Evolutionary conservation across 495 filamentous ascomycete genomes (phyloP), one percentile per base, ranked within the genome.

Genomic region (Cercophora newfieldiana): DNA sequence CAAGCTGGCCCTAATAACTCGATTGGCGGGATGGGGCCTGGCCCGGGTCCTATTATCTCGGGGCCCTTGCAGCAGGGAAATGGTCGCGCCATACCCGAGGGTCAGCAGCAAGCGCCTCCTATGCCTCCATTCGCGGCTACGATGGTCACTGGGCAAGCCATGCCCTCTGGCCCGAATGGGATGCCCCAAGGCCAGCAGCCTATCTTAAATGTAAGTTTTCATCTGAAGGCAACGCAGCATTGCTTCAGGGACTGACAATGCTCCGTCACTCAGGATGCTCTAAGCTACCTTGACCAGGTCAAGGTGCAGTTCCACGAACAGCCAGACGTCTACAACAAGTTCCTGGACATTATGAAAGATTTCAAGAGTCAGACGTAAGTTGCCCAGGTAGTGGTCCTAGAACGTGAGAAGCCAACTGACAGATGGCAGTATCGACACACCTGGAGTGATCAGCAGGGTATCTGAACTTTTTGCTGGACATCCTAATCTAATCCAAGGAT

Each of bases 261-360:
- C 14, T 63, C n/a, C 31, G 37, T 25, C 55, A 10, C 57, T n/a
- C 74, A 96, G 92, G 95, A 99, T 82, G 95, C 95, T 19, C 84
- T 99, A 16, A 97, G 92, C 76, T 99, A 99, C 75, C 85, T 99
- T 37, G 95, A 99, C 75, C 96, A 98, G 75, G 95, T 99, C 65
- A 99, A 99, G 78, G 94, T 97, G 54, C 93, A 97, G 69, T 99
- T 99, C 71, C 89, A 92, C 60, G 93, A 97, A 62, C 92, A 96
- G 69, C 94, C 95, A 8, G 96, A 99, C 75, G 95, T 99, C 1
- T 99, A 99, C 72, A 99, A 99, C 74, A 87, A 90, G 22, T 99
- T 99, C 71, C 79, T 99, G 59, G 95, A 99, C 69, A 99, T 99
- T 58, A 99, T 99, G 96, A 99, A 99, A 77, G 96, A 99, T 67